Evolutionary conservation across 2,329 filamentous ascomycete species (phyloP).

Genomic region (Xylaria sp.): DNA sequence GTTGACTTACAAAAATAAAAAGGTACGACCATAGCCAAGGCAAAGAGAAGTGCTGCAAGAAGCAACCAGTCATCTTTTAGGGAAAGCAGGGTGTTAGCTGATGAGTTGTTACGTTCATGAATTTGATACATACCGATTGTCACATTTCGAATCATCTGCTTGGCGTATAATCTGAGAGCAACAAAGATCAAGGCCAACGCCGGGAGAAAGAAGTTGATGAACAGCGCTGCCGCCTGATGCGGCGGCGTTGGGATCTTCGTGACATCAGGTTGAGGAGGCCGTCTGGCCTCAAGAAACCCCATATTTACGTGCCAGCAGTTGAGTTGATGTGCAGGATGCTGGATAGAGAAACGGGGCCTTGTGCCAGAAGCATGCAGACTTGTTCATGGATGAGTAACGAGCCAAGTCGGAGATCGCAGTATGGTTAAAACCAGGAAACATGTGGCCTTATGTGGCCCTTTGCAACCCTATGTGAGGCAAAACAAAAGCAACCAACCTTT

Average conservation of each 20-base stretch:
- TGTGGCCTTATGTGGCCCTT: neutral
- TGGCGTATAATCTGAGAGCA: neutral
- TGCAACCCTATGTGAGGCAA: neutral
- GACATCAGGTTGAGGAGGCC: neutral
- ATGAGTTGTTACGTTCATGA: neutral
- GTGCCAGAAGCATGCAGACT: neutral
- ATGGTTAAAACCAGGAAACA: neutral
- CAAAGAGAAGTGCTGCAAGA: neutral
- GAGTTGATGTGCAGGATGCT: neutral
- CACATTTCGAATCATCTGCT: neutral
- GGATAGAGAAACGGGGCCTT: neutral
- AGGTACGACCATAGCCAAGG: neutral
- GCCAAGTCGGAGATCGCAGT: neutral
- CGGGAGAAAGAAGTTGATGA: neutral
- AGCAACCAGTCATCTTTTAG: neutral
- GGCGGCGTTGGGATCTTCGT: neutral
- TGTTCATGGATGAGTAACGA: neutral
- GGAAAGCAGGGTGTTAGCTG: neutral
- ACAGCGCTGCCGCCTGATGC: neutral
- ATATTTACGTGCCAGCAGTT: neutral
- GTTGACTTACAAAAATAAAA: neutral
- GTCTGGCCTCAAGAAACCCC: neutral
- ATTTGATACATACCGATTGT: neutral
- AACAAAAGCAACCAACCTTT: neutral
- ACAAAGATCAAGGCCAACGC: neutral